phyloP scores from a whole-genome alignment of 805 yeast species.

The Lipomyces sp. region DNA sequence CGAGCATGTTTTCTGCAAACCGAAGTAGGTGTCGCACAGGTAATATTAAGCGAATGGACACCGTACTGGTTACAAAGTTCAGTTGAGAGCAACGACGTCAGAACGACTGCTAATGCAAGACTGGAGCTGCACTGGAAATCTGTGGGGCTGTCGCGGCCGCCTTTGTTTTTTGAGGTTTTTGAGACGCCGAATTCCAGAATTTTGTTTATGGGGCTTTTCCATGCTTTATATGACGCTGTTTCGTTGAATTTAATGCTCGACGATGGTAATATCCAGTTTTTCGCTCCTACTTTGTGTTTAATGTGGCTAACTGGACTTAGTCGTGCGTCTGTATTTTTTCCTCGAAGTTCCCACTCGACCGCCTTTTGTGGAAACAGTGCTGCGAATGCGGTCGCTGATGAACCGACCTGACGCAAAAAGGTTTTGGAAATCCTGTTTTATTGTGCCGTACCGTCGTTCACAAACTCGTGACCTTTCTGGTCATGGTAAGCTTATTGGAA shows the following conservation, averaged over 20 bases:
- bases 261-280: conserved; percentile 16
- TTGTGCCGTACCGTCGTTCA: no score
- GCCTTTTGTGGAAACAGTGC: conserved; percentile 19
- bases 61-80: conserved; percentile 17
- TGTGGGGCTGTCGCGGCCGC: conserved; percentile 17
- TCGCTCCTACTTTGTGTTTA: neutral
- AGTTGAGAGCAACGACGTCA: neutral
- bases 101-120: neutral
- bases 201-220: conserved; percentile 24
- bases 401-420: neutral
- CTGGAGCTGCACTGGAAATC: conserved; percentile 13
- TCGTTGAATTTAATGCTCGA: conserved; percentile 22
- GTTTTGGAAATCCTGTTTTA: conserved; percentile 22
- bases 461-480: no score
- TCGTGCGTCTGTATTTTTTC: conserved; percentile 11
- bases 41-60: conserved; percentile 22
- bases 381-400: neutral
- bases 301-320: conserved; percentile 1
- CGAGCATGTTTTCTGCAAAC: conserved; percentile 27
- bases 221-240: conserved; percentile 32
- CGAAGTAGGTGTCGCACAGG: conserved; percentile 24
- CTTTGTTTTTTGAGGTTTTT: conserved; percentile 8
- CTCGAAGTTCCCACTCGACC: conserved; percentile 17
- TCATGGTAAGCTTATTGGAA: no score
- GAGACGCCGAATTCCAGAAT: neutral